Evolutionary conservation across 345 rosid genomes (phyloP).

Genomic region (Fremontodendron californicum): DNA sequence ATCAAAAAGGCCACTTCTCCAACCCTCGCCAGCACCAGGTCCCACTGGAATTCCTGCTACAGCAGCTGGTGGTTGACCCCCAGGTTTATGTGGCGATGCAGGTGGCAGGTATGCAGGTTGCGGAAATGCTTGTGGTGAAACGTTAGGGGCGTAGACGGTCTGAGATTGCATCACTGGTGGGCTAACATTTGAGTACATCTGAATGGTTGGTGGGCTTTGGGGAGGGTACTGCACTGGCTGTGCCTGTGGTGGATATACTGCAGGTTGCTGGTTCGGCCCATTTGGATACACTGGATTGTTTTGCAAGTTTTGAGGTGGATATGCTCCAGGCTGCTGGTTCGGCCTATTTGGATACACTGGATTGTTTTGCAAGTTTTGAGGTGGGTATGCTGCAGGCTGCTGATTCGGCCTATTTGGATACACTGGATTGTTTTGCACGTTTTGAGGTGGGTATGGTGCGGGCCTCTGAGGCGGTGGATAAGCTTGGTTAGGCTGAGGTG

Average conservation of each 20-base stretch:
- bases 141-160: not conserved
- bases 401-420: too few relatives aligned
- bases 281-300: too few relatives aligned
- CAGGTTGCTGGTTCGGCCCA: slow-evolving; percentile 7
- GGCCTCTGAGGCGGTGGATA: too few relatives aligned
- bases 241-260: not conserved
- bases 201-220: not conserved
- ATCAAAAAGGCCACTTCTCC: slow-evolving; percentile 57
- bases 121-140: slow-evolving; percentile 8
- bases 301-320: not conserved
- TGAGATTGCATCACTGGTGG: not conserved
- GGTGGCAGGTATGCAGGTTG: slow-evolving; percentile 8
- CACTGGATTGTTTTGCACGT: too few relatives aligned
- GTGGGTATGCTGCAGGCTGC: not conserved
- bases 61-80: not conserved
- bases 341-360: not conserved
- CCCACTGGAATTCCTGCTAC: slow-evolving; percentile 24
- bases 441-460: too few relatives aligned
- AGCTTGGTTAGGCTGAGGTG: not conserved
- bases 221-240: slow-evolving; percentile 19
- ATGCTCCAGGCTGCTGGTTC: slow-evolving; percentile 5
- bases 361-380: not conserved
- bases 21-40: slow-evolving; percentile 24
- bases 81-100: not conserved
- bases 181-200: slow-evolving; percentile 6